These are phyloP conservation scores for Collybia sordida DNA, from an alignment of 768 basidiomycete species.

Conservation along the genomic window DNA sequence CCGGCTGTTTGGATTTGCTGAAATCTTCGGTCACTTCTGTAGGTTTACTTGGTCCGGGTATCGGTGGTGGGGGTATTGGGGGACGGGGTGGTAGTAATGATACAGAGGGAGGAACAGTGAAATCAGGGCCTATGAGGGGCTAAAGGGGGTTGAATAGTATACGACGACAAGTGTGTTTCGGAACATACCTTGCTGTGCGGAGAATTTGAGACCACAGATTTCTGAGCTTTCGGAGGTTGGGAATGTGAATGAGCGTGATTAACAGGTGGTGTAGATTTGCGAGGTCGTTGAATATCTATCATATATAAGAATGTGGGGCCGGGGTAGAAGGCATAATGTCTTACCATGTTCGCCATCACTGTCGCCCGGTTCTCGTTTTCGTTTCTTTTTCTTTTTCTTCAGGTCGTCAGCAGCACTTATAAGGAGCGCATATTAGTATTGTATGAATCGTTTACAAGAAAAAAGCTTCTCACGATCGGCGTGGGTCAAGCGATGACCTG, in stretches of 20 bases:
- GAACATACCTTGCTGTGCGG: slow-evolving; percentile 48
- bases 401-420: slow-evolving; percentile 43
- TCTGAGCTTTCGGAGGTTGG: slow-evolving; percentile 53
- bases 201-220: slow-evolving; percentile 43
- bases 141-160: slow-evolving; percentile 13
- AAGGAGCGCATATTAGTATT: slow-evolving; percentile 6
- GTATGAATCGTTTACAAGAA: not conserved
- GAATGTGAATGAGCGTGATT: slow-evolving; percentile 36
- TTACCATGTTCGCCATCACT: slow-evolving; percentile 67
- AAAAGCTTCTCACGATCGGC: slow-evolving; percentile 49
- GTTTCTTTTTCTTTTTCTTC: slow-evolving; percentile 85
- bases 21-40: slow-evolving; percentile 88
- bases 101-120: slow-evolving; percentile 48
- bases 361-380: slow-evolving; percentile 74
- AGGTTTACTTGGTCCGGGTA: slow-evolving; percentile 82
- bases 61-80: slow-evolving; percentile 58
- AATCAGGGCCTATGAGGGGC: slow-evolving; percentile 53
- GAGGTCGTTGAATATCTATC: slow-evolving; percentile 50
- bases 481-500: slow-evolving; percentile 60
- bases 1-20: slow-evolving; percentile 75
- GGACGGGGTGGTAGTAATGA: slow-evolving; percentile 62
- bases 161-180: not conserved
- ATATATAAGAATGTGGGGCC: slow-evolving; percentile 2
- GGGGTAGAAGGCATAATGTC: slow-evolving; percentile 1
- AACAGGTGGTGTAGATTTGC: slow-evolving; percentile 59